Base-by-base conservation (phyloP, 768 basidiomycete species). In the Phaeotremella fagi region DNA sequence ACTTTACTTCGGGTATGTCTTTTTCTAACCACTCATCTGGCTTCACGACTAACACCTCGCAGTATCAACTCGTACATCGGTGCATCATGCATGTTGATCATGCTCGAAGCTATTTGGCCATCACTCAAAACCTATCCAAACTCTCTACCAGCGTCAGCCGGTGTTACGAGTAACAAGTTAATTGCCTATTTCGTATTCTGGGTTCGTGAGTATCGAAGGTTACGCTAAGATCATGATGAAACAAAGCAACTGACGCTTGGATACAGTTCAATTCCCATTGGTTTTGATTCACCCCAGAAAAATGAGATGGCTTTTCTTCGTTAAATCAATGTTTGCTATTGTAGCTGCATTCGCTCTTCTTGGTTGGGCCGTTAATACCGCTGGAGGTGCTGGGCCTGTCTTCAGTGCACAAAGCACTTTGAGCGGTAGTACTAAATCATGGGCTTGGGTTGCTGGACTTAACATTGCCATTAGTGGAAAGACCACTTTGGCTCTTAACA, bases 381-480 rank as follows among this genome's bases (percentile, higher is more conserved):
- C 82, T 20, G 73, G 68, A 7, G 72, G 11, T 76, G 77, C n/a
- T 18, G 77, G 77, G 2, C 85, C 85, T 27, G 77, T 90, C 37
- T 80, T 82, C 46, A 64, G 78, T 0, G 74, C 80, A 52, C 80
- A 81, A 46, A 73, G 83, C 0, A 75, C 73, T 6, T 60, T 84
- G n/a, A 73, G 65, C 16, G 87, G 83, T 1, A 77, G 79, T 55
- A 73, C 76, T 24, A 75, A 83, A 44, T 79, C 80, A n/a, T 88
- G 87, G 85, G 85, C 82, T 2, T 90, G 86, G 86, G 75, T 94
- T 44, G 79, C 79, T 48, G 82, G 83, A 0, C 64, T 94, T 54
- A 91, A 89, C 66, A 83, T 84, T 48, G 84, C 85, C 1, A 74
- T 91, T 20, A 87, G 87, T 0, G 80, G 82, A 57, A 90, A 85